phyloP scores from a whole-genome alignment of 2,329 filamentous ascomycete species.

The Hypoxylon sp. region DNA sequence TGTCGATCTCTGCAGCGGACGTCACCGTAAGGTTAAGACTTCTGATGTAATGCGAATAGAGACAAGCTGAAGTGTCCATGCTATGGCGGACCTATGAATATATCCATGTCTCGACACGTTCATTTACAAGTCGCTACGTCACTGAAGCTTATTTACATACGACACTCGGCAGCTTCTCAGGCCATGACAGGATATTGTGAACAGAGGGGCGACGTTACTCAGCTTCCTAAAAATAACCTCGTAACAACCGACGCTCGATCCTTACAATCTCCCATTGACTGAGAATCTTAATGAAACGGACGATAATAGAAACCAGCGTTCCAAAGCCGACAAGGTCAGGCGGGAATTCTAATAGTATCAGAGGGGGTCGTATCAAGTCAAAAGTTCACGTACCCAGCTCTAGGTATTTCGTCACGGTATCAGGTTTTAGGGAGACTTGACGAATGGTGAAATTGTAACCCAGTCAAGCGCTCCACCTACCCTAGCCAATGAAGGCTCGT shows the following conservation, averaged over 20 bases:
- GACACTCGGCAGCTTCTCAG: background rate
- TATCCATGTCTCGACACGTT: background rate
- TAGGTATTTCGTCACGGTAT: constrained; percentile 5
- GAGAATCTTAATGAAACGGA: constrained; percentile 8
- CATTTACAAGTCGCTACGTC: background rate
- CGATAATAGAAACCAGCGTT: constrained; percentile 7
- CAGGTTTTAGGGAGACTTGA: constrained; percentile 15
- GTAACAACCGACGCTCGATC: background rate
- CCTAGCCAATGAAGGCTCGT: constrained; percentile 24
- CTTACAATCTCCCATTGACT: constrained; percentile 7
- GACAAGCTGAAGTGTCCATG: background rate
- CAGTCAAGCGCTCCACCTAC: background rate
- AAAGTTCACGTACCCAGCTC: constrained; percentile 13
- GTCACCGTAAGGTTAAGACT: constrained; percentile 3
- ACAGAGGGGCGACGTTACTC: background rate
- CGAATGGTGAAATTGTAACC: constrained; percentile 17
- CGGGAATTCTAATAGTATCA: constrained; percentile 14
- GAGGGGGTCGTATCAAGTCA: constrained; percentile 15
- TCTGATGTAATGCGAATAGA: constrained; percentile 4
- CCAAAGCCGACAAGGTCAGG: constrained; percentile 17
- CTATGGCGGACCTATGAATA: background rate
- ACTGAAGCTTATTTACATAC: background rate
- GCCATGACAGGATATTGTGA: background rate
- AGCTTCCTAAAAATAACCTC: constrained; percentile 10
- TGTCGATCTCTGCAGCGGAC: constrained; percentile 15